Base-by-base conservation (phyloP, 805 yeast genomes). In the Lachancea sp. region DNA sequence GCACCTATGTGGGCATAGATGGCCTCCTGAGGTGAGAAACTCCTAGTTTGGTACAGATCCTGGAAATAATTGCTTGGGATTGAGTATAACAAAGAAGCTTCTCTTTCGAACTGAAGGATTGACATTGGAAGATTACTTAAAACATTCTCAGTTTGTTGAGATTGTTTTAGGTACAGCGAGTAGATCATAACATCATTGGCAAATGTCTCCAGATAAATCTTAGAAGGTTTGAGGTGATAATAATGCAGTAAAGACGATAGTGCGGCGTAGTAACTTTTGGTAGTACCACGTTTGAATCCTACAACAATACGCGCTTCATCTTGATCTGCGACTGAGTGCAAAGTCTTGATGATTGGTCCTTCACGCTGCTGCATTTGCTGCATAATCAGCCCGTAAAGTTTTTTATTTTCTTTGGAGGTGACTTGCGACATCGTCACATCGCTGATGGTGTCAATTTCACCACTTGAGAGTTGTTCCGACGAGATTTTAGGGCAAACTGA, bases 161-260 rank as follows among this genome's bases (percentile, higher is more conserved):
- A 61, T 42, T 85, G 82, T 34, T 76, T 76, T 56, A 90, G 74
- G 64, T 92, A 92, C 71, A 88, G 75, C 28, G 97, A 88, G 54
- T 88, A 77, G 39, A 90, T 74, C 18, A 96, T 81, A 48, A 81
- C 75, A 38, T 95, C 96, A 58, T 89, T 87, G 50, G 89, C 72
- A 61, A 90, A 92, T 61, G 89, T 92, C 64, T 90, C 98, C 43
- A 92, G 88, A 60, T 89, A 92, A 67, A 88, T 88, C 63, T 96
- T 78, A 37, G 92, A 79, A 45, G 89, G 78, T 34, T 77, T 75
- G 52, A 92, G 74, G 47, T 87, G 83, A 66, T 90, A 90, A 70
- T 87, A 92, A 60, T 83, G 83, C 54, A 89, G 89, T 61, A 90
- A 72, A 48, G 89, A 83, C 37, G 86, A 75, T 46, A 90, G 72